Percentiles rank a stretch among this genome's conserved stretches.
phyloP scores from a whole-genome alignment of 805 yeast species.

The Pichia phayaonensis region DNA sequence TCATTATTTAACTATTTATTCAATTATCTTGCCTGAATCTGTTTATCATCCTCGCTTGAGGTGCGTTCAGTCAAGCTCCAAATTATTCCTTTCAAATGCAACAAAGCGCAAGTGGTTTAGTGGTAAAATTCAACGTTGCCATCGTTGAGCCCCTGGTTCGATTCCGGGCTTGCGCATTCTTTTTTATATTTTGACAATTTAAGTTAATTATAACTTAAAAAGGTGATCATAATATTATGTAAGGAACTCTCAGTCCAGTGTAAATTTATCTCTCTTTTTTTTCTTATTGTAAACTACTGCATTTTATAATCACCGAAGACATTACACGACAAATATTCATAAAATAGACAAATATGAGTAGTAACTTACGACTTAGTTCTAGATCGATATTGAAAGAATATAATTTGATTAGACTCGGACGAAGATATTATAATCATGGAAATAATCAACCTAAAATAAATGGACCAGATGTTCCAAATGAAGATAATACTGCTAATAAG shows the following conservation, averaged over 20 bases:
- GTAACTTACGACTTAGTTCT: neutral
- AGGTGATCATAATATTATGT: too few species aligned
- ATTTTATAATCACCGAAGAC: too few species aligned
- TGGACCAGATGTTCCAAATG: neutral
- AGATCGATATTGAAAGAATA: neutral
- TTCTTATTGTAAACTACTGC: too few species aligned
- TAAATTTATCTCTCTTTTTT: too few species aligned
- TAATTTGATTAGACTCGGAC: neutral
- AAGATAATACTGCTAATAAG: neutral
- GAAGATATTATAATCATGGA: neutral
- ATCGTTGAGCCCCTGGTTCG: constrained; percentile 26
- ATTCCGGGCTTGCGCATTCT: constrained; percentile 23
- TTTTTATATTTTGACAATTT: neutral
- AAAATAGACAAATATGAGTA: neutral
- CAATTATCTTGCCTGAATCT: too few species aligned
- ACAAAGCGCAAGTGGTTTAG: constrained; percentile 21
- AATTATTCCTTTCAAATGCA: too few species aligned
- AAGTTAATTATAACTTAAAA: too few species aligned
- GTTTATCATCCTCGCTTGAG: too few species aligned
- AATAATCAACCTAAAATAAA: neutral
- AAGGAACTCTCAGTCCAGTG: too few species aligned
- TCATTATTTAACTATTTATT: too few species aligned
- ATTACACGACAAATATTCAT: too few species aligned
- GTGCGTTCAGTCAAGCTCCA: too few species aligned
- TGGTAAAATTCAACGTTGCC: constrained; percentile 25